Percentiles rank a stretch among this genome's conserved stretches.
phyloP scores from a whole-genome alignment of 1,139 yeast species.

The Hansenula sp. region DNA sequence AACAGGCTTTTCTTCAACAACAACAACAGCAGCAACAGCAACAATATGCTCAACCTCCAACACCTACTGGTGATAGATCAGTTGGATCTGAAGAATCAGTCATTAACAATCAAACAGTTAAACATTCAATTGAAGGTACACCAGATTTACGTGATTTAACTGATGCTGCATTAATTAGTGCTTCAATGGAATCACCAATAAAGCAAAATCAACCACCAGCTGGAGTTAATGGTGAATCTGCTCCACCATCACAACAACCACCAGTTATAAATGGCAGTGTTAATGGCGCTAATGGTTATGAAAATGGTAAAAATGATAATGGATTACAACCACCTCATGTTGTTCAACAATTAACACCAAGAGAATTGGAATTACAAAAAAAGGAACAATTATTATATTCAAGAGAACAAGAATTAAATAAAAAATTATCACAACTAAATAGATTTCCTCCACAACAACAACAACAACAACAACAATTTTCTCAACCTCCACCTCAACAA shows the following conservation, averaged over 20 bases:
- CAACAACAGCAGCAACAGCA: slow-evolving; percentile 8
- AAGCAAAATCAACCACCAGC: slow-evolving; percentile 1
- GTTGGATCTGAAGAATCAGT: slow-evolving; percentile 5
- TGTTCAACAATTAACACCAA: slow-evolving; percentile 4
- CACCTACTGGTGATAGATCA: slow-evolving; percentile 6
- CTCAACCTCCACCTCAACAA: slow-evolving; percentile 19
- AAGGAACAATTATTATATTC: slow-evolving; percentile 41
- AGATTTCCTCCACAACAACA: slow-evolving; percentile 10
- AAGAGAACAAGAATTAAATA: slow-evolving; percentile 35
- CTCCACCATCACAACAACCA: slow-evolving; percentile 2
- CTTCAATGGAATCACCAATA: slow-evolving; percentile 17
- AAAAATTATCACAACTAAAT: slow-evolving; percentile 18
- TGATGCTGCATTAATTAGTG: slow-evolving; percentile 38
- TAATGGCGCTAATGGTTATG: slow-evolving; percentile 1
- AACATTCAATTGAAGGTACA: slow-evolving; percentile 18
- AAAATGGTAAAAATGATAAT: background rate
- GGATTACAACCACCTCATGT: background rate
- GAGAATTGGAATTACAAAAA: slow-evolving; percentile 39
- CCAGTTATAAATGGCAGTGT: slow-evolving; percentile 1
- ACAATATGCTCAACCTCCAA: slow-evolving; percentile 9
- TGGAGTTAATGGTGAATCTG: background rate
- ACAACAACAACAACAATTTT: slow-evolving; percentile 19
- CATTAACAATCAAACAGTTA: slow-evolving; percentile 1
- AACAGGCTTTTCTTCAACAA: background rate
- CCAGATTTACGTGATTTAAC: slow-evolving; percentile 39